Evolutionary conservation across 2,329 filamentous ascomycete species (phyloP).

Genomic region (Paecilomyces sp.): DNA sequence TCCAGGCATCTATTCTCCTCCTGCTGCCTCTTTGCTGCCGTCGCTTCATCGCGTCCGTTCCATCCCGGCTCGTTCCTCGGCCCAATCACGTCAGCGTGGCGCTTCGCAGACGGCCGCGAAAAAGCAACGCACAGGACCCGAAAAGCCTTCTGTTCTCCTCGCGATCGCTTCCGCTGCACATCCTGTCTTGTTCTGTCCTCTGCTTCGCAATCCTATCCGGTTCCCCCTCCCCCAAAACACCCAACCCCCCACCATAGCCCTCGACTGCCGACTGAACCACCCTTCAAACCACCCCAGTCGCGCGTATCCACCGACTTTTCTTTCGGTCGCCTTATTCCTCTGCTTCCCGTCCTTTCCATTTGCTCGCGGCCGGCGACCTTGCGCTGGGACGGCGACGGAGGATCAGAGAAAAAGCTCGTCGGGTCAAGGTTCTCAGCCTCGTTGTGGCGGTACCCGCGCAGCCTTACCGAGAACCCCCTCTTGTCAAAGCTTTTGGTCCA

Average conservation of each 20-base stretch:
- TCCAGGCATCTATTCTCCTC: neutral
- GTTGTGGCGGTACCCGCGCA: neutral
- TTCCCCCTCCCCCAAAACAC: neutral
- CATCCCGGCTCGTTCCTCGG: neutral
- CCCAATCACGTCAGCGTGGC: slow-evolving; percentile 1
- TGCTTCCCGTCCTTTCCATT: neutral
- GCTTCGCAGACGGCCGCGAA: neutral
- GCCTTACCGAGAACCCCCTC: slow-evolving; percentile 5
- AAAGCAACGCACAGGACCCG: neutral
- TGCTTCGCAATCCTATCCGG: neutral
- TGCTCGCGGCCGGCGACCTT: neutral
- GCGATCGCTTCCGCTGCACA: neutral
- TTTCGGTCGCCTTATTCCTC: neutral
- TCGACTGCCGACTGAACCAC: neutral
- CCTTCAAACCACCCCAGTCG: neutral
- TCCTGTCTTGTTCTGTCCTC: neutral
- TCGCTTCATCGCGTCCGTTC: neutral
- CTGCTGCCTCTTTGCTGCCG: neutral
- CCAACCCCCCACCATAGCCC: neutral
- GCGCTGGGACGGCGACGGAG: neutral
- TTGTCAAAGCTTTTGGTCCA: slow-evolving; percentile 5
- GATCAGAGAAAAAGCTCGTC: neutral
- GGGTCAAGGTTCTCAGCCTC: neutral
- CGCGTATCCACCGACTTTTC: neutral
- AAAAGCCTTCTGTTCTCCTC: neutral